Percentiles rank a stretch among this genome's conserved stretches.
phyloP scores from a whole-genome alignment of 2,329 filamentous ascomycete species.

The Hypoxylon sp. region DNA sequence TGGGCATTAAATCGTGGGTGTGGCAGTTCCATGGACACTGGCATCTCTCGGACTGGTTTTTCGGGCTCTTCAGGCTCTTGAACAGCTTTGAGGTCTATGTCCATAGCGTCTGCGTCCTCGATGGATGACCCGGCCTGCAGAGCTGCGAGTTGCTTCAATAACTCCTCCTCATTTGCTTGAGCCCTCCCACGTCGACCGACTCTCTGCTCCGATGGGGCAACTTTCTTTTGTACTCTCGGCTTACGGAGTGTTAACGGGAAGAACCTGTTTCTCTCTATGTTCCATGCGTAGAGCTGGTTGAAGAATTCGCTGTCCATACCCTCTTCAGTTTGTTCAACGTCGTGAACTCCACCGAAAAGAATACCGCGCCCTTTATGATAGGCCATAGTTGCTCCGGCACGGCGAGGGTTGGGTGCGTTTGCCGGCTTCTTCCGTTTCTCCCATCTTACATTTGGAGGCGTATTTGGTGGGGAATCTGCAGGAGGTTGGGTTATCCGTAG shows the following conservation, averaged over 20 bases:
- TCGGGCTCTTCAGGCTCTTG: slow-evolving; percentile 70
- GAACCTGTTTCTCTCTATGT: slow-evolving; percentile 94
- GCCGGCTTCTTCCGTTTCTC: slow-evolving; percentile 93
- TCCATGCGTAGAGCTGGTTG: slow-evolving; percentile 92
- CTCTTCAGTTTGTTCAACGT: slow-evolving; percentile 91
- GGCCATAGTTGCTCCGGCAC: slow-evolving; percentile 93
- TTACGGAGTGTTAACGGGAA: slow-evolving; percentile 86
- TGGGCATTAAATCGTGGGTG: slow-evolving; percentile 93
- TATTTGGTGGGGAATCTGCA: slow-evolving; percentile 74
- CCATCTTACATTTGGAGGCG: slow-evolving; percentile 85
- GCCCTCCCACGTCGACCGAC: slow-evolving; percentile 78
- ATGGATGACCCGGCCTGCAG: slow-evolving; percentile 82
- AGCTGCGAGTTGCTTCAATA: slow-evolving; percentile 87
- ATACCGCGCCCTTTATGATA: slow-evolving; percentile 95
- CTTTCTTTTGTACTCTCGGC: slow-evolving; percentile 77
- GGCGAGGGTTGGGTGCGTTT: slow-evolving; percentile 85
- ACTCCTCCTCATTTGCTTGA: slow-evolving; percentile 91
- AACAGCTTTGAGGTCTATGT: slow-evolving; percentile 63
- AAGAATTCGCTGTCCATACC: slow-evolving; percentile 98
- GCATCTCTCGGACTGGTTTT: slow-evolving; percentile 72
- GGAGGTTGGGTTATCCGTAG: slow-evolving; percentile 83
- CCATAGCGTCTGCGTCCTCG: slow-evolving; percentile 63
- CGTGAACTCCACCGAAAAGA: slow-evolving; percentile 93
- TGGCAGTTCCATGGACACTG: slow-evolving; percentile 84
- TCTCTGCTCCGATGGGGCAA: slow-evolving; percentile 69